Conservation (phyloP, 2,329 filamentous ascomycete genomes). For the Phialemoniopsis sp. region DNA sequence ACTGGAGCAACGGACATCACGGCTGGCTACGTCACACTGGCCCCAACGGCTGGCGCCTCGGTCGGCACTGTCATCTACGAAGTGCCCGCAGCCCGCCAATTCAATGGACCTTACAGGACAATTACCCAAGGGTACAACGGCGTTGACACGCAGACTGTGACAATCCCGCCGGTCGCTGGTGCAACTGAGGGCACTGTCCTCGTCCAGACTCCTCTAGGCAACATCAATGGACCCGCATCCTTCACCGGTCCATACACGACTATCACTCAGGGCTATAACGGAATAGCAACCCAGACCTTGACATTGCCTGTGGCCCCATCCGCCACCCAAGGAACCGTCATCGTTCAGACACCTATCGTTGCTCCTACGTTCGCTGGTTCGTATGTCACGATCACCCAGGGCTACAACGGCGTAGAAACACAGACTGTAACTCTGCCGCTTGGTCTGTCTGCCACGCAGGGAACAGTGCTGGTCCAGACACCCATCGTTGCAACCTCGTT, state of each 20-base stretch:
- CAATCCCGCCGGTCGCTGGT: not conserved
- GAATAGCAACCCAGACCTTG: not conserved
- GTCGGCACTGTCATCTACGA: constrained; percentile 10
- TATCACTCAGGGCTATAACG: not conserved
- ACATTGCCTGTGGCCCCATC: not conserved
- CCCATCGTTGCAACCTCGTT: not conserved
- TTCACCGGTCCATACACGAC: constrained; percentile 1
- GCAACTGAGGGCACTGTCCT: not conserved
- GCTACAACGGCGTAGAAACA: not conserved
- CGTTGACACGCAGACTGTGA: not conserved
- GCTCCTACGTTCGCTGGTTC: not conserved
- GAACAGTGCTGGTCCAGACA: constrained; percentile 1
- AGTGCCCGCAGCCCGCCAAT: constrained; percentile 1
- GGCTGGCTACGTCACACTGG: constrained; percentile 7
- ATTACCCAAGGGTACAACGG: constrained; percentile 2
- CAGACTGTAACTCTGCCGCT: not conserved
- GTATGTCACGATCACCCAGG: too few species aligned
- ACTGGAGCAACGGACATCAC: constrained; percentile 5
- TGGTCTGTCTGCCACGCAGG: not conserved
- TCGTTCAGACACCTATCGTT: not conserved
- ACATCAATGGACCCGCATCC: not conserved
- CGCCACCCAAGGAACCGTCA: not conserved
- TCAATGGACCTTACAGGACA: constrained; percentile 10
- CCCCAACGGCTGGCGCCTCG: constrained; percentile 3
- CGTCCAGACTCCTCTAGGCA: not conserved